These are phyloP conservation scores for Dioszegia crocea DNA, from an alignment of 768 basidiomycete genomes.

Conservation along the genomic window DNA sequence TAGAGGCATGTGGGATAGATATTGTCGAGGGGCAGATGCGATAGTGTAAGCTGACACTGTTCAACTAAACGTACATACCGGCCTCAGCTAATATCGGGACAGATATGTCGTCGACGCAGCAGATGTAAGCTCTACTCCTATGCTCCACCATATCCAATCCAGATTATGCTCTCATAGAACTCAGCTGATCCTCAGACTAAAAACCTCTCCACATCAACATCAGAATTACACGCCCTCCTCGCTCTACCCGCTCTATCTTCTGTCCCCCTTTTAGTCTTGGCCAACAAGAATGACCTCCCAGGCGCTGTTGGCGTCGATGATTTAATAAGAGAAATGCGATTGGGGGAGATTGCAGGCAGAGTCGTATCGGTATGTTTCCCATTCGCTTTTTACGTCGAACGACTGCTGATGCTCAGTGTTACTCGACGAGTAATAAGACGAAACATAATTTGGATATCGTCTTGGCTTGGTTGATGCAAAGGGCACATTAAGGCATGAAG, in stretches of 20 bases:
- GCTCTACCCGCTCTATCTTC: constrained; percentile 32
- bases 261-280: constrained; percentile 54
- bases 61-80: background rate
- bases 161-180: too few species aligned
- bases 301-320: constrained; percentile 75
- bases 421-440: constrained; percentile 70
- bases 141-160: too few species aligned
- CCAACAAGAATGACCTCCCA: constrained; percentile 87
- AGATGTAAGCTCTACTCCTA: constrained; percentile 59
- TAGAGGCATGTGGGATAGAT: constrained; percentile 91
- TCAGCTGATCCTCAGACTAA: constrained; percentile 13
- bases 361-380: constrained; percentile 48
- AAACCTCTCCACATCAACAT: constrained; percentile 38
- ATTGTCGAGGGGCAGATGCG: constrained; percentile 87
- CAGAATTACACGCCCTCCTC: constrained; percentile 42
- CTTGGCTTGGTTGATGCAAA: constrained; percentile 75
- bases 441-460: constrained; percentile 91
- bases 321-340: constrained; percentile 69
- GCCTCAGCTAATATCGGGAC: constrained; percentile 9
- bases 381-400: background rate
- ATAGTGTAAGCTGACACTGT: constrained; percentile 62
- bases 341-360: constrained; percentile 38
- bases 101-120: constrained; percentile 91
- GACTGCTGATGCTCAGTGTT: constrained; percentile 62
- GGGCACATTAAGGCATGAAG: constrained; percentile 53